phyloP scores from a whole-genome alignment of 805 yeast genomes.

The Saturnispora hagleri region DNA sequence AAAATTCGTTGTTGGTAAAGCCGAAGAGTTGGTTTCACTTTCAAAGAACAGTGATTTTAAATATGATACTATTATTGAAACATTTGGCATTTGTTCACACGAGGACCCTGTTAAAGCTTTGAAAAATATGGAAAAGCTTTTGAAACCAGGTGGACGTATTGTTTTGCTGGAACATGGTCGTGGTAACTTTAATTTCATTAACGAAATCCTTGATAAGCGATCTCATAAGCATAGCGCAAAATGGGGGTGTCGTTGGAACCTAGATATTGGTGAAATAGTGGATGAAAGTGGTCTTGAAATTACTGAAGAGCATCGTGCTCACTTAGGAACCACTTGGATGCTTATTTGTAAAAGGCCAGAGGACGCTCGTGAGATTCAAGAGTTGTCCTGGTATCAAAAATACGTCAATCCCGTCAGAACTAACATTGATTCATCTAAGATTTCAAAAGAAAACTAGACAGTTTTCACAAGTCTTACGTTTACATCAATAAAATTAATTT shows the following conservation, averaged over 20 bases:
- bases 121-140: constrained; percentile 56
- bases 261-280: constrained; percentile 82
- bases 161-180: constrained; percentile 89
- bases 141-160: constrained; percentile 86
- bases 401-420: constrained; percentile 31
- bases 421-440: constrained; percentile 25
- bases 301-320: constrained; percentile 70
- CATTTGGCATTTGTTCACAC: constrained; percentile 94
- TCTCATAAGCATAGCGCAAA: constrained; percentile 75
- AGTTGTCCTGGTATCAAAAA: constrained; percentile 41
- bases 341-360: constrained; percentile 68
- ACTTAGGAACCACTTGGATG: constrained; percentile 90
- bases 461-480: neutral
- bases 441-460: neutral
- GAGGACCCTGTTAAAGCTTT: constrained; percentile 83
- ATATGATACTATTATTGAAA: constrained; percentile 88
- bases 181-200: constrained; percentile 69
- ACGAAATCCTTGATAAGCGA: constrained; percentile 69
- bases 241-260: constrained; percentile 98
- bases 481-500: neutral
- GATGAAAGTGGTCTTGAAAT: constrained; percentile 79
- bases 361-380: constrained; percentile 42
- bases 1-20: constrained; percentile 84
- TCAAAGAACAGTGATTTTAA: constrained; percentile 33
- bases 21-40: constrained; percentile 65